Conservation (phyloP, 495 filamentous ascomycete species). For the Daldinia loculata region DNA sequence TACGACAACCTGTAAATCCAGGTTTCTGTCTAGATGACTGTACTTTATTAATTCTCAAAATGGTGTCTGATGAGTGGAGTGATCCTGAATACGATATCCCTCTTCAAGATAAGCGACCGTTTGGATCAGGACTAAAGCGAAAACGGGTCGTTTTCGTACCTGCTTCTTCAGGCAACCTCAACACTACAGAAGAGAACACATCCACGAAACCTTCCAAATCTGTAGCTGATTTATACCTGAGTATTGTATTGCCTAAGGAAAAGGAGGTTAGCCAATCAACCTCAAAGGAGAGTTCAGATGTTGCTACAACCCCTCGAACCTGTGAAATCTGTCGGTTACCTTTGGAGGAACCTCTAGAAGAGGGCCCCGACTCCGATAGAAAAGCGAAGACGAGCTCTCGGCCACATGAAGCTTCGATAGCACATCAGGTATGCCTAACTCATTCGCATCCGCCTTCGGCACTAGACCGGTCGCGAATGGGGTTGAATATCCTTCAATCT, state of each 20-base stretch:
- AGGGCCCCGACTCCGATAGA: slow-evolving; percentile 25
- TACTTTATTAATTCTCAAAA: neutral
- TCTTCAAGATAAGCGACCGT: slow-evolving; percentile 76
- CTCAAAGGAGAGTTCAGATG: slow-evolving; percentile 30
- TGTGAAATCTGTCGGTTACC: slow-evolving; percentile 52
- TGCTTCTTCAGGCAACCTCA: slow-evolving; percentile 61
- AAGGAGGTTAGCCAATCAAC: slow-evolving; percentile 32
- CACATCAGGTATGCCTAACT: slow-evolving; percentile 80
- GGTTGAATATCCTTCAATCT: slow-evolving; percentile 75
- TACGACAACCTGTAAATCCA: neutral
- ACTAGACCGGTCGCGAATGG: slow-evolving; percentile 79
- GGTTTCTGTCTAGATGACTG: neutral
- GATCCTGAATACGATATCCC: slow-evolving; percentile 67
- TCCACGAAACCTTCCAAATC: slow-evolving; percentile 49
- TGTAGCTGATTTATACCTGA: slow-evolving; percentile 74
- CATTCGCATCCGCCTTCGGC: slow-evolving; percentile 88
- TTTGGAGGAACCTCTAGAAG: slow-evolving; percentile 40
- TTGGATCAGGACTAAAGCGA: slow-evolving; percentile 78
- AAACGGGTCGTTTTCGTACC: slow-evolving; percentile 85
- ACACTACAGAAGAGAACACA: slow-evolving; percentile 50
- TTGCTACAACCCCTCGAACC: slow-evolving; percentile 17
- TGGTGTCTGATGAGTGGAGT: slow-evolving; percentile 38
- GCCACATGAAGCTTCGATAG: slow-evolving; percentile 75
- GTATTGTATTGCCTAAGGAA: slow-evolving; percentile 68
- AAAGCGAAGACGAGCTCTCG: slow-evolving; percentile 10